Evolutionary conservation across 2,329 filamentous ascomycete species (phyloP).

Genomic region (Xylariaceae sp.): DNA sequence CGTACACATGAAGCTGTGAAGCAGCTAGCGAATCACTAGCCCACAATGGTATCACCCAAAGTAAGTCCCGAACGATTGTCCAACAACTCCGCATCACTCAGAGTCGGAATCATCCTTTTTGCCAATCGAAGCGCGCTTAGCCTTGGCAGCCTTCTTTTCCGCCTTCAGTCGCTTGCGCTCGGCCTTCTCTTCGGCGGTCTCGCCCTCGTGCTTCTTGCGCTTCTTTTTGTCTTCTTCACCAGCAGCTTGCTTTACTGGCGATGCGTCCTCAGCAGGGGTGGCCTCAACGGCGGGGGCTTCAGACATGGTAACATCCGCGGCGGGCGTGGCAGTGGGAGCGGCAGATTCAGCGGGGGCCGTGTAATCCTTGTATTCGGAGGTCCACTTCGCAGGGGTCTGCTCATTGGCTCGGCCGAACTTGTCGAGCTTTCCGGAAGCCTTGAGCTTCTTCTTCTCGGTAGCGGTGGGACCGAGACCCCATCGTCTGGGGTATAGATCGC

Average conservation of each 20-base stretch:
- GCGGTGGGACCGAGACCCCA: slow-evolving; percentile 95
- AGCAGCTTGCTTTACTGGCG: slow-evolving; percentile 35
- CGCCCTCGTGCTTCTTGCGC: slow-evolving; percentile 74
- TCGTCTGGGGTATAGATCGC: slow-evolving; percentile 90
- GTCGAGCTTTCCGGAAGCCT: slow-evolving; percentile 95
- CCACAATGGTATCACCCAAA: slow-evolving; percentile 27
- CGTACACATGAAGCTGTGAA: slow-evolving; percentile 21
- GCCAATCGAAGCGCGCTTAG: slow-evolving; percentile 50
- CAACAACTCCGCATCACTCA: slow-evolving; percentile 35
- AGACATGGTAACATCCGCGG: slow-evolving; percentile 40
- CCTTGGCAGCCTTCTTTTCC: slow-evolving; percentile 55
- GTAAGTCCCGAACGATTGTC: slow-evolving; percentile 17
- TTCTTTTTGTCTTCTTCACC: slow-evolving; percentile 66
- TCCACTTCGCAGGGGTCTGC: slow-evolving; percentile 90
- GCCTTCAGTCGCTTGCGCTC: slow-evolving; percentile 56
- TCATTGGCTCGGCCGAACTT: slow-evolving; percentile 95
- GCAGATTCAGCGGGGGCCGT: slow-evolving; percentile 44
- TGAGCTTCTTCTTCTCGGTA: slow-evolving; percentile 98
- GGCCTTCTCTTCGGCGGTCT: slow-evolving; percentile 63
- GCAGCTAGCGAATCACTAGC: slow-evolving; percentile 17
- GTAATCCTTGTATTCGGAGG: slow-evolving; percentile 86
- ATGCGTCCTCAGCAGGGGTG: slow-evolving; percentile 36
- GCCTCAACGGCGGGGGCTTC: slow-evolving; percentile 35
- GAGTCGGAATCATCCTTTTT: slow-evolving; percentile 50
- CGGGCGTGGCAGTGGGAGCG: slow-evolving; percentile 37